Percentiles rank a stretch among this genome's conserved stretches.
Evolutionary conservation across 805 yeast species (phyloP).

Genomic region (Komagataella pseudopastoris): DNA sequence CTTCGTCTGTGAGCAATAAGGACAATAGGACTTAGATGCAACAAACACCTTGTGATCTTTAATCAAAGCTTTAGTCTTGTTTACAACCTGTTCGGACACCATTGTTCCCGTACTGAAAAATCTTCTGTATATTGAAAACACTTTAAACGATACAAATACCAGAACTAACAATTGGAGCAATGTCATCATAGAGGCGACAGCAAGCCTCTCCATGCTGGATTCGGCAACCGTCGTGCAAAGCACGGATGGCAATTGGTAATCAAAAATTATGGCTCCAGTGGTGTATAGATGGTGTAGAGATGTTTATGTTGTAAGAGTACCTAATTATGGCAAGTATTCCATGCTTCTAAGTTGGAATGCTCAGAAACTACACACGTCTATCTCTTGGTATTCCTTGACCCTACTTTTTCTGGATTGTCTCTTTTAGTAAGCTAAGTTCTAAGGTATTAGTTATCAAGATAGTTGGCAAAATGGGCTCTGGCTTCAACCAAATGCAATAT

Average conservation of each 20-base stretch:
- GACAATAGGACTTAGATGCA: conserved; percentile 73
- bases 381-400: too few species aligned
- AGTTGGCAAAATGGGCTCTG: too few species aligned
- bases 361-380: too few species aligned
- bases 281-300: background rate
- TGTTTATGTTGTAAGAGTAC: background rate
- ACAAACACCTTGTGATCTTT: conserved; percentile 55
- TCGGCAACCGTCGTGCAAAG: background rate
- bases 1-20: conserved; percentile 44
- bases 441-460: too few species aligned
- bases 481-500: too few species aligned
- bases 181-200: background rate
- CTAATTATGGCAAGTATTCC: too few species aligned
- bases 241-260: background rate
- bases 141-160: conserved; percentile 9
- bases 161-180: background rate
- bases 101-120: conserved; percentile 21
- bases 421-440: too few species aligned
- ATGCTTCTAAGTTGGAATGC: too few species aligned
- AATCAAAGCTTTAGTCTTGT: conserved; percentile 52
- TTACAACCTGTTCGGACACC: conserved; percentile 45
- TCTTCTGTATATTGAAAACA: conserved; percentile 16
- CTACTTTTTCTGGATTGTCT: too few species aligned
- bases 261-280: background rate
- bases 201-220: background rate